Conservation (phyloP, 192 early-diverging fungal genomes). For the Helicostylum pulchrum region DNA sequence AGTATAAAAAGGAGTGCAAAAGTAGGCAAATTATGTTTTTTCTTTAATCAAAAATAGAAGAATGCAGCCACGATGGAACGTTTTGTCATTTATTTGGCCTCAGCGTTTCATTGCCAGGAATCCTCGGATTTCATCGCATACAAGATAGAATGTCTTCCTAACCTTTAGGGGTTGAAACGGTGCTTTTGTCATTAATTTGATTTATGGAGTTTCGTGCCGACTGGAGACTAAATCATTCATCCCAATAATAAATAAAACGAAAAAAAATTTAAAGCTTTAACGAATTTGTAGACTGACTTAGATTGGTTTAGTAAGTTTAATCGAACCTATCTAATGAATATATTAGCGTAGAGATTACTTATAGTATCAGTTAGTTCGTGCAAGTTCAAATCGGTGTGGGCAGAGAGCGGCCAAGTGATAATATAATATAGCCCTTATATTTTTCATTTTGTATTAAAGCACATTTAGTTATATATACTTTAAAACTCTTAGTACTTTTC, state of each 20-base stretch:
- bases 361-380: too few relatives aligned
- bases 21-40: not conserved
- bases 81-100: conserved; percentile 16
- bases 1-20: not conserved
- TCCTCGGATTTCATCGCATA: conserved; percentile 24
- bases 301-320: too few relatives aligned
- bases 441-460: too few relatives aligned
- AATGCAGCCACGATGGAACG: conserved; percentile 32
- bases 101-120: conserved; percentile 32
- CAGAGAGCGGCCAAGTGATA: too few relatives aligned
- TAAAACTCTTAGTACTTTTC: too few relatives aligned
- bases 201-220: conserved; percentile 24
- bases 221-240: conserved; percentile 14
- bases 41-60: conserved; percentile 21
- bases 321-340: too few relatives aligned
- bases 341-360: too few relatives aligned
- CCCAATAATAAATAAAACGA: too few relatives aligned
- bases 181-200: conserved; percentile 23
- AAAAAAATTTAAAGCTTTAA: not conserved
- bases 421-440: too few relatives aligned
- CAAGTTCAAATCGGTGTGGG: too few relatives aligned
- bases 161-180: conserved; percentile 13
- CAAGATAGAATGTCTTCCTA: conserved; percentile 17
- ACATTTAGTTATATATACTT: too few relatives aligned
- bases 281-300: too few relatives aligned